Evolutionary conservation across 2,329 filamentous ascomycete genomes (phyloP), one percentile per base, ranked within the genome.

Genomic region (Penicillium freii): DNA sequence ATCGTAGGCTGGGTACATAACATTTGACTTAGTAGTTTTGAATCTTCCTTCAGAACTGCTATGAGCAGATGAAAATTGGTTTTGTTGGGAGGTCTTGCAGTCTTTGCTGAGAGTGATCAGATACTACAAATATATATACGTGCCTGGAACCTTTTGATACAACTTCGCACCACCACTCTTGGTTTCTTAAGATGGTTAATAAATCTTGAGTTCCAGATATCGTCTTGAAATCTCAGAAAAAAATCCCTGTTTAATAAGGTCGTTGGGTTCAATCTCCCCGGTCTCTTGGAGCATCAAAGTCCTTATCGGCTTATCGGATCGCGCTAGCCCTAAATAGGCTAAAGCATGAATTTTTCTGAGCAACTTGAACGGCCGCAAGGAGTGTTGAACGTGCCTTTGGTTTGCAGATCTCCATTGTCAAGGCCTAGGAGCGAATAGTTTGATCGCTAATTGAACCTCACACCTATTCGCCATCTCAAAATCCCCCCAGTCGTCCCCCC

Each of bases 251-350:
- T 46, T 4, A 36, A 36, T 8, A 17, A 21, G 21, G 17, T 50
- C 10, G 21, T 19, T 21, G 29, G 11, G 11, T 19, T 33, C 23
- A 31, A 47, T 23, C 23, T n/a, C 23, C 51, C 43, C 29, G 4
- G 40, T 11, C 21, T 31, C 17, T 36, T 23, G 15, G 8, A 36
- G 19, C 36, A 40, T 43, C 47, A 13, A 54, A 58, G 15, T 60
- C 21, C 55, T 66, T 66, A 63, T 64, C 61, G 52, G 59, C 64
- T 62, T 68, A 68, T 67, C 65, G 19, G 1, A 5, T 0, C 4
- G n/a, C 59, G 49, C 65, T 67, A 67, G 56, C 44, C 60, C 61
- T 3, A 44, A 62, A 46, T 21, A 34, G 56, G 65, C 39, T 61
- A 65, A 52, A 52, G 49, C 39, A 54, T 52, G 51, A 61, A 58